Evolutionary conservation across 176 grass and related monocot species (phyloP).

Genomic region (Carex littledalei): DNA sequence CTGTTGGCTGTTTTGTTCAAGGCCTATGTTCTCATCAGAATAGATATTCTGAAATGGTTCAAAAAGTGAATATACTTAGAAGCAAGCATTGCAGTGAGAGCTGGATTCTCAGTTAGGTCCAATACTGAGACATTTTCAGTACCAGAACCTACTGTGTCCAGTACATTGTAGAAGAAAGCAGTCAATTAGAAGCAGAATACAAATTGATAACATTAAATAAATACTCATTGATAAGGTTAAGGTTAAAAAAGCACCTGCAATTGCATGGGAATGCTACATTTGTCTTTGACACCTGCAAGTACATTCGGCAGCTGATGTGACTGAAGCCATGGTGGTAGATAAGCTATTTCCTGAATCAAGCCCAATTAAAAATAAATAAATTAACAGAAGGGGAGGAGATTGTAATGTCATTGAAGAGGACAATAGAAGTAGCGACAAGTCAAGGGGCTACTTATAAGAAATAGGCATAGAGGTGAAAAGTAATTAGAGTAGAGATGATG

Average conservation of each 20-base stretch:
- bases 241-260: slow-evolving; percentile 27
- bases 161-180: neutral
- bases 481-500: neutral
- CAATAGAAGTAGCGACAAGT: too few species aligned
- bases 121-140: neutral
- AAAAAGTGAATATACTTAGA: neutral
- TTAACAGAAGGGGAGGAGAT: neutral
- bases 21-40: slow-evolving; percentile 8
- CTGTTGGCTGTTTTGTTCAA: neutral
- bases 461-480: neutral
- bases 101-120: neutral
- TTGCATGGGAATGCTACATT: slow-evolving; percentile 27
- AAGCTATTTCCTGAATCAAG: slow-evolving; percentile 47
- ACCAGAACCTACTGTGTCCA: neutral
- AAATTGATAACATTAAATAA: neutral
- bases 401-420: neutral
- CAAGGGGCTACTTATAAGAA: too few species aligned
- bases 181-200: neutral
- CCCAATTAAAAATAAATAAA: neutral
- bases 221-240: neutral
- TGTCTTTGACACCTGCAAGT: slow-evolving; percentile 3
- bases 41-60: slow-evolving; percentile 17
- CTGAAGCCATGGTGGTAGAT: slow-evolving; percentile 88
- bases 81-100: neutral
- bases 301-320: slow-evolving; percentile 27